Conservation (phyloP, 306 rosid genomes). For the Corylus americana region DNA sequence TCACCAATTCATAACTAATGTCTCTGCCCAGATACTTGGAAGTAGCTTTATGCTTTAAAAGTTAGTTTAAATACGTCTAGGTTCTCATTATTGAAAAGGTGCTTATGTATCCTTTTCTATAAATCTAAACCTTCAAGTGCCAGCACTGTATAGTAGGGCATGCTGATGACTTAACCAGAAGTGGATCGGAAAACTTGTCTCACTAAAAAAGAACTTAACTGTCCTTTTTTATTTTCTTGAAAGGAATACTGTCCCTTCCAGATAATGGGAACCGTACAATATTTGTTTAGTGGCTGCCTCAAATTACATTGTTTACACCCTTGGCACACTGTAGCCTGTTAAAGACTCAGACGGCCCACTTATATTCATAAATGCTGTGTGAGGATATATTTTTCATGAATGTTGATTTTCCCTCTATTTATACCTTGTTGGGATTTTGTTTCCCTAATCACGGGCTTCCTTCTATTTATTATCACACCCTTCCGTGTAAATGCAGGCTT, state of each 20-base stretch:
- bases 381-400: not conserved
- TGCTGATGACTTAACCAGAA: not conserved
- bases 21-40: not conserved
- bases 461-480: conserved; percentile 19
- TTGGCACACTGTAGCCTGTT: not conserved
- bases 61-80: not conserved
- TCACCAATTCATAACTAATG: not conserved
- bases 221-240: not conserved
- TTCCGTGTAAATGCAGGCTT: conserved; percentile 61
- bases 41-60: not conserved
- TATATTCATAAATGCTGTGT: not conserved
- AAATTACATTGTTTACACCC: not conserved
- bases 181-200: not conserved
- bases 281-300: conserved; percentile 1
- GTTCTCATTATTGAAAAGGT: not conserved
- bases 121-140: not conserved
- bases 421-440: not conserved
- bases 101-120: not conserved
- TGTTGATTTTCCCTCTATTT: not conserved
- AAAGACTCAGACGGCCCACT: not conserved
- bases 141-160: not conserved
- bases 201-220: not conserved
- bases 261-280: conserved; percentile 1
- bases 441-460: not conserved
- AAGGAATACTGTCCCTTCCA: not conserved